These are phyloP conservation scores for Calonectria hongkongensis DNA, from an alignment of 2,329 filamentous ascomycete genomes.

Conservation along the genomic window DNA sequence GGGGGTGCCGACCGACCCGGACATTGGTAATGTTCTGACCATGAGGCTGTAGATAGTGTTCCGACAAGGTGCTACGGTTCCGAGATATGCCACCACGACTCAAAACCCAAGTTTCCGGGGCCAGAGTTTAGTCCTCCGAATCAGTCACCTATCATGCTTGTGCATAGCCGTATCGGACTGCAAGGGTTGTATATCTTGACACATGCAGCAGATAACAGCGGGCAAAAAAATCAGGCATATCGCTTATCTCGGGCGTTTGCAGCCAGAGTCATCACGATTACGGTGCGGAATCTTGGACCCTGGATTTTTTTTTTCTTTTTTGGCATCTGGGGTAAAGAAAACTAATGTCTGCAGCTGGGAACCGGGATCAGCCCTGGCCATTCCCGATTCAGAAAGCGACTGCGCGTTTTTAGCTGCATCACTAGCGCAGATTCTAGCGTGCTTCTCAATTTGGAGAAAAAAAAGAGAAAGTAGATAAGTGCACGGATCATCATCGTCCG, in stretches of 20 bases:
- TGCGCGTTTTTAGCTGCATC: background rate
- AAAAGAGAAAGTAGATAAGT: constrained; percentile 37
- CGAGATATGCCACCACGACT: constrained; percentile 1
- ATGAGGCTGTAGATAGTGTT: constrained; percentile 1
- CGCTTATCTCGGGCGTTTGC: constrained; percentile 29
- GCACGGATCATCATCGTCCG: constrained; percentile 1
- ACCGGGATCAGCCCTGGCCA: constrained; percentile 7
- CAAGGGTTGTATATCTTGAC: constrained; percentile 1
- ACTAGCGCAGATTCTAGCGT: constrained; percentile 22
- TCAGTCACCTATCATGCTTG: background rate
- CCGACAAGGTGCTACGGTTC: constrained; percentile 19
- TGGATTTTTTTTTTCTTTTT: background rate
- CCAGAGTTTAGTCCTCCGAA: background rate
- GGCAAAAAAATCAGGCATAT: background rate
- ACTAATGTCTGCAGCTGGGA: background rate
- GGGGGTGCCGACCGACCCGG: constrained; percentile 18
- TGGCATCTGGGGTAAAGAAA: constrained; percentile 14
- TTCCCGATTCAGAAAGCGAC: constrained; percentile 5
- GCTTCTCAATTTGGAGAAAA: constrained; percentile 35
- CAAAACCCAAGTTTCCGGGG: background rate
- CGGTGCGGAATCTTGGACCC: constrained; percentile 9
- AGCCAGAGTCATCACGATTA: constrained; percentile 21
- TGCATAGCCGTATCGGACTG: background rate
- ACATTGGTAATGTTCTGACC: background rate
- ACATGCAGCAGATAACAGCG: constrained; percentile 10